Conservation (phyloP, 2,329 filamentous ascomycete genomes). For the Ophiostoma perfectum region DNA sequence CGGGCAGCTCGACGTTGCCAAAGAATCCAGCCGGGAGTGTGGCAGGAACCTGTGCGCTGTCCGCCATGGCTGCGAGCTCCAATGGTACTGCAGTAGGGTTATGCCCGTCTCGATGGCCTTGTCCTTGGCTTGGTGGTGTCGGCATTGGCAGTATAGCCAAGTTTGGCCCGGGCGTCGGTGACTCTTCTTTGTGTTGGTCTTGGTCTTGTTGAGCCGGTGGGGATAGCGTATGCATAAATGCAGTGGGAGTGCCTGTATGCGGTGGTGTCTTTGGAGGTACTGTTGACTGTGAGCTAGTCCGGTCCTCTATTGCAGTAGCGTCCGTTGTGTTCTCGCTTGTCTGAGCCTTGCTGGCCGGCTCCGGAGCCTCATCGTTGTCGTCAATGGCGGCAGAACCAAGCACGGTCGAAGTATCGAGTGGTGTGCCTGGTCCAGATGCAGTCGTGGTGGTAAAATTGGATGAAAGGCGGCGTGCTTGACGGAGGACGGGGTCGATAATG, state of each 20-base stretch:
- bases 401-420: conserved; percentile 29
- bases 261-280: neutral
- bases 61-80: neutral
- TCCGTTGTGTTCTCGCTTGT: neutral
- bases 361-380: conserved; percentile 26
- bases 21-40: conserved; percentile 24
- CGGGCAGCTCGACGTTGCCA: conserved; percentile 49
- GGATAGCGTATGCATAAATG: neutral
- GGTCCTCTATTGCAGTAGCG: neutral
- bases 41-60: neutral
- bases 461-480: conserved; percentile 61
- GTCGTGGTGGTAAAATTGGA: conserved; percentile 29
- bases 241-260: neutral
- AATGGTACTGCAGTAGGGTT: neutral
- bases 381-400: conserved; percentile 18
- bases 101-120: too few relatives aligned
- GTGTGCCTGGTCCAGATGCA: conserved; percentile 32
- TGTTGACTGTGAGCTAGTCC: neutral
- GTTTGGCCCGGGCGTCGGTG: neutral
- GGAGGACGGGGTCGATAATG: conserved; percentile 60
- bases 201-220: neutral
- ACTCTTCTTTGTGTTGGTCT: neutral
- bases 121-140: neutral
- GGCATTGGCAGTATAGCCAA: neutral
- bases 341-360: conserved; percentile 23